Percentiles rank a stretch among this genome's conserved stretches.
Evolutionary conservation across 768 basidiomycete species (phyloP).

Genomic region (Boletus fagicola): DNA sequence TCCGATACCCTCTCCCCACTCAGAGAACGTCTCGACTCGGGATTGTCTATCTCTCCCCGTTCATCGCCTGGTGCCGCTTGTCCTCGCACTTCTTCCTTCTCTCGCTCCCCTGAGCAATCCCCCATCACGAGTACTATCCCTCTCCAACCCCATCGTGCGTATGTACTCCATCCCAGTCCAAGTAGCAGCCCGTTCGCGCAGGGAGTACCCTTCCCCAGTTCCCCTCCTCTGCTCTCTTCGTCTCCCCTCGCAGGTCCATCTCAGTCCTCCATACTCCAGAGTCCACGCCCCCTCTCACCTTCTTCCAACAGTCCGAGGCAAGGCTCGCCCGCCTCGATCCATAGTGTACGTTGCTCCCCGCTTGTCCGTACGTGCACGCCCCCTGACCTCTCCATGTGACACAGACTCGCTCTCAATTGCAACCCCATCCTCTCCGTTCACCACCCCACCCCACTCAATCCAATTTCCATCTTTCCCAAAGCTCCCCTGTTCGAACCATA

Average conservation of each 20-base stretch:
- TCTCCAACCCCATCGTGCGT: constrained; percentile 1
- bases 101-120: constrained; percentile 18
- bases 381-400: not conserved
- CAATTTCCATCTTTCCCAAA: constrained; percentile 1
- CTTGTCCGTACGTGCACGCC: not conserved
- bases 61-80: not conserved
- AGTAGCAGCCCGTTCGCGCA: constrained; percentile 8
- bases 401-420: constrained; percentile 9
- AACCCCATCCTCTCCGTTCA: constrained; percentile 1
- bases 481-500: not conserved
- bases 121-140: not conserved
- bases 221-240: constrained; percentile 8
- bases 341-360: constrained; percentile 11
- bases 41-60: constrained; percentile 1
- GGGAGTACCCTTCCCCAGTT: constrained; percentile 13
- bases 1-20: constrained; percentile 19
- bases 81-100: constrained; percentile 12
- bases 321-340: constrained; percentile 11
- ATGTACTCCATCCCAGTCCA: constrained; percentile 13
- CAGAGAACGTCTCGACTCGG: constrained; percentile 14
- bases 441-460: constrained; percentile 7
- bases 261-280: not conserved
- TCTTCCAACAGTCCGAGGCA: constrained; percentile 1
- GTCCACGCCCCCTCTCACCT: constrained; percentile 7
- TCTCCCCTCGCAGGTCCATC: constrained; percentile 10